These are phyloP conservation scores for Diatrype stigma DNA, from an alignment of 2,329 filamentous ascomycete species.

Conservation along the genomic window DNA sequence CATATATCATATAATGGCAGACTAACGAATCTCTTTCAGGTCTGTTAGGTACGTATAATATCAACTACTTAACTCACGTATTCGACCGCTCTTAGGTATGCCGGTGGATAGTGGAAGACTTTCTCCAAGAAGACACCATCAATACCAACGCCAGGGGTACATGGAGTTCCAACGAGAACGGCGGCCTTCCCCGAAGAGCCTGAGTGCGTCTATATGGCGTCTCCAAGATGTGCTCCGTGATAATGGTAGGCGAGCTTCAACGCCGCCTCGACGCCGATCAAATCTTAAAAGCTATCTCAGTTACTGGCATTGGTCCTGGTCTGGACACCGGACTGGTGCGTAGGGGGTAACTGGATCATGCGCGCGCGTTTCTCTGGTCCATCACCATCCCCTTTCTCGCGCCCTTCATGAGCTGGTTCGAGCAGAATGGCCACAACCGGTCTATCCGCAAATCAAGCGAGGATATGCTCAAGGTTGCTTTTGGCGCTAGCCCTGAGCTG, in stretches of 20 bases:
- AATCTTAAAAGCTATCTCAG: background rate
- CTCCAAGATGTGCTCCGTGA: background rate
- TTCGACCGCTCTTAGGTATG: conserved; percentile 1
- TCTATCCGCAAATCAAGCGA: conserved; percentile 1
- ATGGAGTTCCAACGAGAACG: background rate
- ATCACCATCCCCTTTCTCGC: background rate
- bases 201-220: background rate
- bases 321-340: background rate
- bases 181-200: background rate
- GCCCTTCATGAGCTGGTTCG: background rate
- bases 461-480: background rate
- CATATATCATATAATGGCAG: background rate
- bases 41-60: background rate
- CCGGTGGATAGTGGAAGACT: conserved; percentile 1
- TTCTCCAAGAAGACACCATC: background rate
- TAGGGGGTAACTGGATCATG: background rate
- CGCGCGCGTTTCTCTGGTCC: background rate
- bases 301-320: background rate
- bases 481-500: background rate
- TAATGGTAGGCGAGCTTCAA: conserved; percentile 1
- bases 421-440: conserved; percentile 1
- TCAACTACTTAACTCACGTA: background rate
- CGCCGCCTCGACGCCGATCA: background rate
- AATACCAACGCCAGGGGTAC: background rate
- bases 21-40: background rate